Conservation (phyloP, 164 flowering plant species). For the Dillenia suffruticosa region DNA sequence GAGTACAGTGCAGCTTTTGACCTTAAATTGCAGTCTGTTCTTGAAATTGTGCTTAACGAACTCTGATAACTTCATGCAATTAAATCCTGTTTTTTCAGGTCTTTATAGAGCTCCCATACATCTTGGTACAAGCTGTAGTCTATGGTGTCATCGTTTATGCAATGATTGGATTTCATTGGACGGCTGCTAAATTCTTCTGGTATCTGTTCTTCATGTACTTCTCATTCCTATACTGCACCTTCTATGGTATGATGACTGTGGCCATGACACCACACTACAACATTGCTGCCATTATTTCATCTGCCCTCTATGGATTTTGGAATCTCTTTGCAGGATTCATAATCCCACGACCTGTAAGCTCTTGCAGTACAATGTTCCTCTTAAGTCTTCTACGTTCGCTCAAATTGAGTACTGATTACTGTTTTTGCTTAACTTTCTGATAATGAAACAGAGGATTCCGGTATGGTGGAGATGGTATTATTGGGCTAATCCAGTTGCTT, state of each 20-base stretch:
- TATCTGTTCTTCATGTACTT: constrained; percentile 33
- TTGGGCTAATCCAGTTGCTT: constrained; percentile 43
- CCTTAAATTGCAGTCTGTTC: no score
- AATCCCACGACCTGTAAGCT: constrained; percentile 28
- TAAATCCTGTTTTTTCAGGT: constrained; percentile 17
- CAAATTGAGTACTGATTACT: no score
- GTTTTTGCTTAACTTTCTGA: no score
- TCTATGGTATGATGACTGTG: constrained; percentile 42
- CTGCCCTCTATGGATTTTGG: constrained; percentile 29
- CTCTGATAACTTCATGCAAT: not conserved
- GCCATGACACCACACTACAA: constrained; percentile 36
- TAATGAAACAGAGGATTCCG: constrained; percentile 40
- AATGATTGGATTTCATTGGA: constrained; percentile 41
- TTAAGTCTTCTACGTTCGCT: no score
- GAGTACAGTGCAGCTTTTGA: no score
- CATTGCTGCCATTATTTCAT: constrained; percentile 29
- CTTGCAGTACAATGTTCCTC: not conserved
- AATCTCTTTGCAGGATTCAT: constrained; percentile 42
- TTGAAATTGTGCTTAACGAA: no score
- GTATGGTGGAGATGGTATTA: constrained; percentile 70
- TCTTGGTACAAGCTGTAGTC: constrained; percentile 20
- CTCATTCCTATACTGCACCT: constrained; percentile 40
- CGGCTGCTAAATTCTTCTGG: constrained; percentile 34
- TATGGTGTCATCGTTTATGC: constrained; percentile 34
- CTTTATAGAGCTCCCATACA: constrained; percentile 32